These are phyloP conservation scores for Alternaria sp. DNA, from an alignment of 2,329 filamentous ascomycete genomes.

Conservation along the genomic window DNA sequence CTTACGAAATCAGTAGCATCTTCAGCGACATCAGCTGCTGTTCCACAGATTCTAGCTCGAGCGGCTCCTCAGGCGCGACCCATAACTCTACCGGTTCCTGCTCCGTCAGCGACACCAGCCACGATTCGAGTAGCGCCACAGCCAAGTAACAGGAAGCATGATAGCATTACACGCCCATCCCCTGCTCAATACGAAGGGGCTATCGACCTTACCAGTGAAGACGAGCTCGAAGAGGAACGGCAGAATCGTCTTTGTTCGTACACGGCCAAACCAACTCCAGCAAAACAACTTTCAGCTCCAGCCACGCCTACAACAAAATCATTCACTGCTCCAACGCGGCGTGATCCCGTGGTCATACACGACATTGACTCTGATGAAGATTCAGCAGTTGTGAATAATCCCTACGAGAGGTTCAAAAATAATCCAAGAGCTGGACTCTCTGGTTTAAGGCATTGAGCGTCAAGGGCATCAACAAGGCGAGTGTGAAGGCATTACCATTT, in stretches of 20 bases:
- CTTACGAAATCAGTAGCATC: no score
- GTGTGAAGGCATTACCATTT: neutral
- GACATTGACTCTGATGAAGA: neutral
- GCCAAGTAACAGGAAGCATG: constrained; percentile 5
- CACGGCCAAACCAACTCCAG: constrained; percentile 11
- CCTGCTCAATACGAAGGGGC: constrained; percentile 5
- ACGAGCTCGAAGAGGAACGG: constrained; percentile 22
- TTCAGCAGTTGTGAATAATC: neutral
- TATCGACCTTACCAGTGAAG: constrained; percentile 33
- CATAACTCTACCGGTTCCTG: neutral
- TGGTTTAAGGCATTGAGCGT: neutral
- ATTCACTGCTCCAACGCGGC: neutral
- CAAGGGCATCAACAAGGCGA: neutral
- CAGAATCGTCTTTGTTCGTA: constrained; percentile 25
- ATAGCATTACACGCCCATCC: neutral
- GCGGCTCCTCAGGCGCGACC: neutral
- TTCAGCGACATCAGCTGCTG: no score
- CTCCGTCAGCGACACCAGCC: neutral
- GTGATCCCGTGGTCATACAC: neutral
- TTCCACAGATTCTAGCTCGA: neutral
- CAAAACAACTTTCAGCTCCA: neutral
- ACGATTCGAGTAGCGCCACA: no score
- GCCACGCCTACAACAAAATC: neutral
- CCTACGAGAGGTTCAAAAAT: constrained; percentile 10
- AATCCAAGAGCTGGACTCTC: neutral